Percentiles rank a stretch among this genome's conserved stretches.
Evolutionary conservation across 805 yeast genomes (phyloP).

Genomic region (Millerozyma miso): DNA sequence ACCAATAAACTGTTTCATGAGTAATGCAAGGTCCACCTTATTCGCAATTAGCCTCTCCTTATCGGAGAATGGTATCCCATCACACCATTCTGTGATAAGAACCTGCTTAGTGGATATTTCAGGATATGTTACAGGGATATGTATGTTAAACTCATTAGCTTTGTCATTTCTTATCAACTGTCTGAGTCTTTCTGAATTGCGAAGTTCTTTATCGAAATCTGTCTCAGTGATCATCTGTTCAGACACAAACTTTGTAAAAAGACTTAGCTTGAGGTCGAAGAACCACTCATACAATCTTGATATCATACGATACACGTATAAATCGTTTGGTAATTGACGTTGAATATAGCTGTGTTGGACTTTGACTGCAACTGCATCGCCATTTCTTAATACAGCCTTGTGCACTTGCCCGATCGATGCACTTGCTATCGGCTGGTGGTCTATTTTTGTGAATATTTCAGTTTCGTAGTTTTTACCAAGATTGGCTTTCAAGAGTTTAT

Average conservation of each 20-base stretch:
- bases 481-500: conserved; percentile 34
- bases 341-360: conserved; percentile 62
- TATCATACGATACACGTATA: conserved; percentile 51
- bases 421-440: conserved; percentile 62
- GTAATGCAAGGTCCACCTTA: conserved; percentile 33
- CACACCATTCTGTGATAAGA: conserved; percentile 71
- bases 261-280: conserved; percentile 61
- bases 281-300: conserved; percentile 51
- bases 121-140: conserved; percentile 52
- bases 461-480: conserved; percentile 41
- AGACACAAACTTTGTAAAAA: conserved; percentile 54
- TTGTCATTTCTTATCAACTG: conserved; percentile 40
- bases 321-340: conserved; percentile 58
- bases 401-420: conserved; percentile 77
- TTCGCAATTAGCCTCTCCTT: conserved; percentile 36
- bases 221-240: conserved; percentile 57
- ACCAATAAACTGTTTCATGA: conserved; percentile 49
- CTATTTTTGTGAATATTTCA: conserved; percentile 40
- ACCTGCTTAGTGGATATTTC: conserved; percentile 47
- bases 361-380: conserved; percentile 58
- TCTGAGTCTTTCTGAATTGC: conserved; percentile 45
- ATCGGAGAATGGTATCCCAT: conserved; percentile 58
- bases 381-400: conserved; percentile 41
- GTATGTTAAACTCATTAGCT: conserved; percentile 34
- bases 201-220: conserved; percentile 53